Evolutionary conservation across 1,284 basidiomycete genomes (phyloP), one percentile per base, ranked within the genome.

Genomic region (Singerocomus inundabilis): DNA sequence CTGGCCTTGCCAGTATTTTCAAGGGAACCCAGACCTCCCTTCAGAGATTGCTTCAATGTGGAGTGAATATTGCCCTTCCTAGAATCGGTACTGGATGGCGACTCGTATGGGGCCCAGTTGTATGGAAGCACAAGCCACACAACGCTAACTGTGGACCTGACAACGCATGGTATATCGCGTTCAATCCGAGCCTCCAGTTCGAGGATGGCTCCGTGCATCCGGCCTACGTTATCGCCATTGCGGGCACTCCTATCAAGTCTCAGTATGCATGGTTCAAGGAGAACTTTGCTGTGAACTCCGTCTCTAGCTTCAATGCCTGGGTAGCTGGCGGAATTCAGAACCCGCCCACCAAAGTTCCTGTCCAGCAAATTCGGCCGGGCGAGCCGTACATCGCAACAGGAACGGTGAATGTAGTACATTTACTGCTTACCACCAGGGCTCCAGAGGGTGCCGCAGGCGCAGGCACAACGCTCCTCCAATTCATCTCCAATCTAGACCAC

Each of bases 161-260:
- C n/a, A 60, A 64, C 29, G 33, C 59, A 4, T 60, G 54, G 51
- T 62, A 44, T 25, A 3, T 60, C 11, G 59, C 51, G 29, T 44
- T 15, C 15, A 43, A 62, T 26, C 59, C 57, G 2, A 4, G 1
- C 7, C 42, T 60, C 38, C 0, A 32, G 29, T 55, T n/a, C n/a
- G n/a, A n/a, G n/a, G n/a, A n/a, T n/a, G n/a, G n/a, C n/a, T n/a
- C n/a, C n/a, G n/a, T n/a, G 1, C 45, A 40, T 12, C 44, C 49
- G 1, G 43, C 61, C 32, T 53, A 59, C 24, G 51, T 50, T n/a
- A 36, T 61, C 15, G 53, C 49, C 28, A 24, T 59, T 8, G 50
- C 59, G 0, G 49, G 56, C 6, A 63, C 58, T 11, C 50, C 50
- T 2, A 0, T 6, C 8, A 11, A 15, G 12, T 34, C 52, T 5